Evolutionary conservation across 2,329 filamentous ascomycete species (phyloP).

Genomic region (Pseudogymnoascus pannorum): DNA sequence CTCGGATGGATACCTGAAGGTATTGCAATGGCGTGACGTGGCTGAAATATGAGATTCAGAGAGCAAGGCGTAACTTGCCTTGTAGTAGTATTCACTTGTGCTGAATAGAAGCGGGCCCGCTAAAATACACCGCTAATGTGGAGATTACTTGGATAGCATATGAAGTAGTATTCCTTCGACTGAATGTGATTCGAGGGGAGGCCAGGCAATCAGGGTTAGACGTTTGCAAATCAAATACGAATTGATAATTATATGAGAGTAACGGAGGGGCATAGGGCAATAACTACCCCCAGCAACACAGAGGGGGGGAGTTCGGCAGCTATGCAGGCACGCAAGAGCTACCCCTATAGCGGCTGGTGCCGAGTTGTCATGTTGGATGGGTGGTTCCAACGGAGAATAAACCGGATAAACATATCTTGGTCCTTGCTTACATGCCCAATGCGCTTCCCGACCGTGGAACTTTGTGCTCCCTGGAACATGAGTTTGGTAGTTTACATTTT

Average conservation of each 20-base stretch:
- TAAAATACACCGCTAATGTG: neutral
- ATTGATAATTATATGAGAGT: neutral
- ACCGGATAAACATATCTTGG: neutral
- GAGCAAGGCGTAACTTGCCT: neutral
- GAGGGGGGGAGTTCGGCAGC: neutral
- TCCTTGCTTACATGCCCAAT: neutral
- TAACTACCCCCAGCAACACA: neutral
- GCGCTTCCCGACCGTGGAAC: neutral
- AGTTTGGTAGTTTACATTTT: neutral
- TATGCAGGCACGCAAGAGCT: neutral
- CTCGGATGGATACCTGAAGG: neutral
- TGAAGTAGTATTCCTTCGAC: neutral
- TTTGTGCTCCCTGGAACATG: neutral
- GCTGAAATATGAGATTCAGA: neutral
- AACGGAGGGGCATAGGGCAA: neutral
- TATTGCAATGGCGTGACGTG: neutral
- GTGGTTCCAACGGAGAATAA: neutral
- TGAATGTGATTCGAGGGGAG: neutral
- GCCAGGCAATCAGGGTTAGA: neutral
- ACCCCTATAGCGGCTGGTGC: neutral
- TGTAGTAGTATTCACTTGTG: neutral
- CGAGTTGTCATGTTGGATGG: neutral
- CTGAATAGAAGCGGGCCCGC: neutral
- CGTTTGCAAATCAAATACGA: neutral
- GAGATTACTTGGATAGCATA: neutral